Percentiles rank a stretch among this genome's conserved stretches.
Conservation (phyloP, 2,329 filamentous ascomycete species). For the Penicillium sp. region DNA sequence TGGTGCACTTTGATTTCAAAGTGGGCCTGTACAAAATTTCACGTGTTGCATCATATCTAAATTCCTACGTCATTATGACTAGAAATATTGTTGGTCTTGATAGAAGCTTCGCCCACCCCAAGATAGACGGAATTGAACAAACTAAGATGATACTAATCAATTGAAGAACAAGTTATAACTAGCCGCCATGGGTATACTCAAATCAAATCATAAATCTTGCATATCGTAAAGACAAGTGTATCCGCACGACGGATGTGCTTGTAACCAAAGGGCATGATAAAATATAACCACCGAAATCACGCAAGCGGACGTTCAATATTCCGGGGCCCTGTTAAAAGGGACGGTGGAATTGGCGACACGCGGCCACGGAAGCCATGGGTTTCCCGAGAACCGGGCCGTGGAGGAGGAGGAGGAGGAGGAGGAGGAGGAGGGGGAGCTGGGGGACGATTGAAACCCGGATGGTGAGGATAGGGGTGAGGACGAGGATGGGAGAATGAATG, state of each 20-base stretch:
- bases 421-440: slow-evolving; percentile 15
- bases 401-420: slow-evolving; percentile 13
- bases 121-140: not conserved
- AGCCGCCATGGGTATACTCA: not conserved
- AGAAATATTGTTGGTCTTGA: no score
- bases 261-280: not conserved
- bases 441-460: slow-evolving; percentile 13
- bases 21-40: no score
- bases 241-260: not conserved
- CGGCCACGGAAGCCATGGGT: slow-evolving; percentile 17
- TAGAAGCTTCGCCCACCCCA: not conserved
- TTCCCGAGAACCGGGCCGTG: slow-evolving; percentile 19
- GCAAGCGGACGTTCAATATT: slow-evolving; percentile 41
- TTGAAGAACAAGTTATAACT: not conserved
- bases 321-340: slow-evolving; percentile 26
- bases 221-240: not conserved
- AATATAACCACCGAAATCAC: slow-evolving; percentile 14
- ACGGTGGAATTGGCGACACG: slow-evolving; percentile 21
- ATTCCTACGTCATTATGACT: no score
- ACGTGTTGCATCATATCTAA: no score
- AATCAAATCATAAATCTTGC: not conserved
- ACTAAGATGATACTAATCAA: not conserved
- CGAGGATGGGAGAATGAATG: slow-evolving; percentile 9
- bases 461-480: slow-evolving; percentile 6
- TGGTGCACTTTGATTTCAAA: no score